Evolutionary conservation across 148 eudicot genomes (phyloP).

Genomic region (Vaccinium vitisidaea): DNA sequence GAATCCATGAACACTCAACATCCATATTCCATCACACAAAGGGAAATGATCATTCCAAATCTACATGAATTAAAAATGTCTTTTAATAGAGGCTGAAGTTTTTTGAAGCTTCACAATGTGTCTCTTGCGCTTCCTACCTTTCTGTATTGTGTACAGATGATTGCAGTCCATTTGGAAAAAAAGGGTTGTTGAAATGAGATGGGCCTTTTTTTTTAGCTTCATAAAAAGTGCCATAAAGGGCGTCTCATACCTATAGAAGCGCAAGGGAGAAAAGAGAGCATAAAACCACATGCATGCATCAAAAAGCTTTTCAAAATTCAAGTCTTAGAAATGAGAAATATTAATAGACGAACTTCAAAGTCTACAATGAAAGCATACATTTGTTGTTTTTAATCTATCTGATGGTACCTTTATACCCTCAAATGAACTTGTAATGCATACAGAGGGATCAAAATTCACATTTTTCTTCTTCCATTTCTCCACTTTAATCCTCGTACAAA

Average conservation of each 20-base stretch:
- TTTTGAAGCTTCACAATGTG: neutral
- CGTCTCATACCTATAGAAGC: neutral
- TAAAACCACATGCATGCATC: neutral
- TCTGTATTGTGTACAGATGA: neutral
- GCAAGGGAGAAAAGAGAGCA: neutral
- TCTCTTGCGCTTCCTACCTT: neutral
- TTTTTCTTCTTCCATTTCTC: neutral
- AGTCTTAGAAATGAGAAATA: neutral
- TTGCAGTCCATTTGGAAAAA: neutral
- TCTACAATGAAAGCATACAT: neutral
- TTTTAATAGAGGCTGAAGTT: neutral
- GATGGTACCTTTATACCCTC: neutral
- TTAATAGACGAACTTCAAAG: neutral
- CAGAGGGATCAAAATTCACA: neutral
- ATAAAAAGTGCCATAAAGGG: neutral
- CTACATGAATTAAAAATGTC: neutral
- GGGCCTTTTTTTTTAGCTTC: neutral
- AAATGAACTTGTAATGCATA: neutral
- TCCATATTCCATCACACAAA: neutral
- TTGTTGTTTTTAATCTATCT: neutral
- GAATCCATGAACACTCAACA: neutral
- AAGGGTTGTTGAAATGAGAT: neutral
- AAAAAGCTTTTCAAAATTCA: neutral
- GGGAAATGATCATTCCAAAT: neutral
- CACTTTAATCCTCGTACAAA: neutral